Evolutionary conservation across 495 filamentous ascomycete species (phyloP), one percentile per base, ranked within the genome.

Genomic region (Podospora pseudocomata): DNA sequence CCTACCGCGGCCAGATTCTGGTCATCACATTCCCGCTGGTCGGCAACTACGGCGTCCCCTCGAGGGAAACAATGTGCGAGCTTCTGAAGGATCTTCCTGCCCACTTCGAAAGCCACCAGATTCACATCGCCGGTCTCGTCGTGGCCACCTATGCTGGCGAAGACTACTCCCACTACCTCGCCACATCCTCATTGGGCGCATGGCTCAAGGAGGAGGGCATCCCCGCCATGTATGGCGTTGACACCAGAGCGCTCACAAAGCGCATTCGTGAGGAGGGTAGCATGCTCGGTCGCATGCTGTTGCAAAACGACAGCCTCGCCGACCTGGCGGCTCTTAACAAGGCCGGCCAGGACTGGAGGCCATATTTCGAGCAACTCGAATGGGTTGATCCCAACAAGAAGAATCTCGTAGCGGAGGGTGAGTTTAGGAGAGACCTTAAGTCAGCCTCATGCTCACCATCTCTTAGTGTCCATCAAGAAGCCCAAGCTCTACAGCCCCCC

Each of bases 21-120:
- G 94, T 98, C 74, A 97, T 99, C 85, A 99, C 95, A 65, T 92
- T 96, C 77, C 95, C 95, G n/a, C 82, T 99, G 70, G 97, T 99
- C 78, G 95, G 95, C 71, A 99, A 99, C 84, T 99, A 99, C 76
- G 95, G 92, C 69, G 95, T 97, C 13, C 95, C 95, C 27, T 91
- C 92, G 1, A 85, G 93, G 69, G 90, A 95, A 39, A 86, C 89
- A 55, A 85, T 88, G 79, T 94, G 97, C 75, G 86, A 91, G 72
- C 82, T 96, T 39, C 86, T 97, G 67, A 85, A 87, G 75, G 89
- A 91, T 70, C 86, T 97, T 19, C 92, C 93, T 26, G 92, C 93
- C 64, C 84, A 97, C 79, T 97, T 99, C 78, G 95, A 99, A 77
- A 88, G 93, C 30, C 87, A 85, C 39, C 82, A 96, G 78, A 97